These are phyloP conservation scores for Leucosporidium scottii DNA, from an alignment of 768 basidiomycete genomes.

Conservation along the genomic window DNA sequence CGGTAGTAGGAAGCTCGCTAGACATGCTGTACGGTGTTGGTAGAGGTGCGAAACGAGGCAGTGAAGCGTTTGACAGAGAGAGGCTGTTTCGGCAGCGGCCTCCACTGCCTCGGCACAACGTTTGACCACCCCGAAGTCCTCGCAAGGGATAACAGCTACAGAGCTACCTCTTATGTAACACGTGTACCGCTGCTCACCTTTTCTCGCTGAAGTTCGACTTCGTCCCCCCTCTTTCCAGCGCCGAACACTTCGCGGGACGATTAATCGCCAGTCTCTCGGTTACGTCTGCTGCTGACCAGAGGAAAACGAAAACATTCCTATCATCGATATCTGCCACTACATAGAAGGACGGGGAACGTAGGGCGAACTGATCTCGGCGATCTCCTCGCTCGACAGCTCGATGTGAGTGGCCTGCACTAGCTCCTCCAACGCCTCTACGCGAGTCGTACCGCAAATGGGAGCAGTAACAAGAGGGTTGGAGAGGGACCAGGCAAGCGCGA, in stretches of 20 bases:
- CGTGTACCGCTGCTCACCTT: too few species aligned
- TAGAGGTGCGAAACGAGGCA: background rate
- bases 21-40: too few species aligned
- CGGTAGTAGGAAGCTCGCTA: background rate
- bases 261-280: too few species aligned
- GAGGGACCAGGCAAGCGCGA: constrained; percentile 40
- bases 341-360: constrained; percentile 46
- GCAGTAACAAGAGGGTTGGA: constrained; percentile 30
- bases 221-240: too few species aligned
- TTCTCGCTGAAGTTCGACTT: too few species aligned
- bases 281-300: too few species aligned
- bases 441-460: constrained; percentile 33
- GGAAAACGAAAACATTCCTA: too few species aligned
- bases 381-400: constrained; percentile 53
- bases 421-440: constrained; percentile 28
- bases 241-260: too few species aligned
- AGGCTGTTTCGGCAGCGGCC: background rate
- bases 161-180: too few species aligned
- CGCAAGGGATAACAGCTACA: too few species aligned
- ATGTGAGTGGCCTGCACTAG: constrained; percentile 48
- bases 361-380: constrained; percentile 53
- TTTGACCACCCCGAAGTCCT: too few species aligned
- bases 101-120: background rate
- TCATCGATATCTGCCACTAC: too few species aligned
- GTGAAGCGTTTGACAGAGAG: background rate